These are phyloP conservation scores for Sphaerostilbella broomeana DNA, from an alignment of 2,329 filamentous ascomycete species.

Conservation along the genomic window DNA sequence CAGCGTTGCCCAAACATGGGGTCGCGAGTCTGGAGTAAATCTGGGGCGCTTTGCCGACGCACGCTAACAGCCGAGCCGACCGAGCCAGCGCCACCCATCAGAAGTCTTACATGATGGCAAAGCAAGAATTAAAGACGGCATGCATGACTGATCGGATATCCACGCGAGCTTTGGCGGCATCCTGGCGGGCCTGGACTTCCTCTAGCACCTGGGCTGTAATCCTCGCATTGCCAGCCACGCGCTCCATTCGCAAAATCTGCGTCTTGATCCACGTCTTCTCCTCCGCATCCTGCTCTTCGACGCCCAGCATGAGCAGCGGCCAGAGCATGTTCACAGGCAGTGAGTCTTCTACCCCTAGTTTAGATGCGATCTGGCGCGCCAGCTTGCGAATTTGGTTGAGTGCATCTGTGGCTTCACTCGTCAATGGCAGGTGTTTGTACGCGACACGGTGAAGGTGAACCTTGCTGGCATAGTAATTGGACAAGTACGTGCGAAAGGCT, in stretches of 20 bases:
- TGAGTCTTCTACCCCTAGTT: constrained; percentile 36
- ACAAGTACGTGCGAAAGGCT: constrained; percentile 48
- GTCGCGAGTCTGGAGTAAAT: too few species aligned
- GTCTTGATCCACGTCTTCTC: constrained; percentile 45
- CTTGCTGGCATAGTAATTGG: constrained; percentile 50
- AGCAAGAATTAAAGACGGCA: constrained; percentile 43
- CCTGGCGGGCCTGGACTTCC: constrained; percentile 40
- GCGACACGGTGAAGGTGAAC: constrained; percentile 52
- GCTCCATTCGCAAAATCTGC: constrained; percentile 42
- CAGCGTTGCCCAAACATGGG: background rate
- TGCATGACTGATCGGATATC: constrained; percentile 42
- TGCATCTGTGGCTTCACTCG: constrained; percentile 41
- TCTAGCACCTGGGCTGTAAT: constrained; percentile 41
- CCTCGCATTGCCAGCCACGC: constrained; percentile 36
- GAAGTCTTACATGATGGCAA: constrained; percentile 40
- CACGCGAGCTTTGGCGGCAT: constrained; percentile 26
- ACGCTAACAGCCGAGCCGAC: constrained; percentile 6
- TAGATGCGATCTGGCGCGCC: constrained; percentile 35
- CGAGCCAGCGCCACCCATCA: background rate
- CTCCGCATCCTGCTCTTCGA: constrained; percentile 43
- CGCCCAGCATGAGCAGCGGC: constrained; percentile 50
- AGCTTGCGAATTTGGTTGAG: constrained; percentile 43
- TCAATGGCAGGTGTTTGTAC: constrained; percentile 47
- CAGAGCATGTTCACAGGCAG: constrained; percentile 51
- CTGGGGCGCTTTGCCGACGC: constrained; percentile 1